Percentiles rank a stretch among this genome's conserved stretches.
Evolutionary conservation across 257 asterid species (phyloP).

Genomic region (Plantago elongata): DNA sequence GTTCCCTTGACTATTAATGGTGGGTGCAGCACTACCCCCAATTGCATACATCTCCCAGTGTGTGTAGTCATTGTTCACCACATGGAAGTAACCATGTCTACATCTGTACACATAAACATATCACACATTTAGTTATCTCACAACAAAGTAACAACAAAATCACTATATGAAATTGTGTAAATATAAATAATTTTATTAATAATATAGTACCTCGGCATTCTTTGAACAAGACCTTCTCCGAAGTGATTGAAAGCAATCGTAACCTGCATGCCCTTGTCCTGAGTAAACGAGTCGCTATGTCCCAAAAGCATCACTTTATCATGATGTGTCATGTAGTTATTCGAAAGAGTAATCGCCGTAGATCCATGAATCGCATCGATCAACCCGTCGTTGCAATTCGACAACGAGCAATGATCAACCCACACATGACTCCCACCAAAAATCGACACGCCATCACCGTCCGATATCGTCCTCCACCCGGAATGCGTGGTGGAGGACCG

Average conservation of each 20-base stretch:
- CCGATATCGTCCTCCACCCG: conserved; percentile 70
- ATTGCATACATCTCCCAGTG: conserved; percentile 95
- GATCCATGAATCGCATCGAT: conserved; percentile 70
- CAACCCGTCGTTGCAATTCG: conserved; percentile 61
- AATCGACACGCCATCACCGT: conserved; percentile 80
- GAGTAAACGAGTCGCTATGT: conserved; percentile 49
- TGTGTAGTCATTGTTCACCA: conserved; percentile 84
- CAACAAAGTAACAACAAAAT: not conserved
- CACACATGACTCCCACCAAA: conserved; percentile 71
- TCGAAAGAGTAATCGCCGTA: conserved; percentile 64
- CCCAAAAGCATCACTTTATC: conserved; percentile 86
- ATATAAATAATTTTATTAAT: too few relatives aligned
- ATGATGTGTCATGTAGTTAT: conserved; percentile 67
- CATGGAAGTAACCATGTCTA: conserved; percentile 83
- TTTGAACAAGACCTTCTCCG: conserved; percentile 85
- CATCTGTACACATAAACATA: conserved; percentile 40
- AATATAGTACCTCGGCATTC: conserved; percentile 64
- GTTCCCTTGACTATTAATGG: conserved; percentile 79
- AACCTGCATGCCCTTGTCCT: conserved; percentile 67
- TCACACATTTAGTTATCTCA: not conserved
- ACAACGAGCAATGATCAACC: conserved; percentile 77
- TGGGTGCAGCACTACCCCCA: conserved; percentile 85
- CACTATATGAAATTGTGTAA: not conserved
- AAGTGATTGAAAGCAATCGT: conserved; percentile 79
- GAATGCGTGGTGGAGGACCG: conserved; percentile 58